phyloP scores from a whole-genome alignment of 495 filamentous ascomycete species.

The Bacidia rubella region DNA sequence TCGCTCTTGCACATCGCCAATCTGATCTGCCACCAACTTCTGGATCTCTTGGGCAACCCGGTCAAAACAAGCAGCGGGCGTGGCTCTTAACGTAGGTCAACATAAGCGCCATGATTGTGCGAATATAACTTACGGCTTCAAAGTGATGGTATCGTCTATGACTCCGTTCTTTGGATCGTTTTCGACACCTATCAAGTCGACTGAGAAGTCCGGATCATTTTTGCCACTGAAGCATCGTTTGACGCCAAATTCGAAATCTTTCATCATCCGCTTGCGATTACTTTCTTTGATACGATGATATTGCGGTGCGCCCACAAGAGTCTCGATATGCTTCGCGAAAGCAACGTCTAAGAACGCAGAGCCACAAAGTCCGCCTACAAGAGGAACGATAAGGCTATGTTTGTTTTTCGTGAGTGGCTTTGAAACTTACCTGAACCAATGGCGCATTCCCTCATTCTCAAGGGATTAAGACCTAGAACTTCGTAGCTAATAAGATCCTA shows the following conservation, averaged over 20 bases:
- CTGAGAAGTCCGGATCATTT: conserved; percentile 11
- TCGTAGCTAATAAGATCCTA: conserved; percentile 28
- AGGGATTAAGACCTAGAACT: conserved; percentile 6
- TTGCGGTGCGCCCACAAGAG: conserved; percentile 17
- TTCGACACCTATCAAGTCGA: conserved; percentile 14
- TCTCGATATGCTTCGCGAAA: conserved; percentile 33
- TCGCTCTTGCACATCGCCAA: conserved; percentile 26
- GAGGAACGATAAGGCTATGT: not conserved
- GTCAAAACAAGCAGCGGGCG: conserved; percentile 41
- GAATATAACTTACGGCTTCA: conserved; percentile 3
- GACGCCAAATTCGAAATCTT: conserved; percentile 14
- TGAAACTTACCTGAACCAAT: conserved; percentile 10
- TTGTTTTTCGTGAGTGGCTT: no score
- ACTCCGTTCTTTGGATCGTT: conserved; percentile 10
- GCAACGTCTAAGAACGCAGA: conserved; percentile 39
- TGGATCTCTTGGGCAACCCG: conserved; percentile 45
- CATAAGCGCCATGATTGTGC: not conserved
- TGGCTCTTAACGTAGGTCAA: conserved; percentile 15
- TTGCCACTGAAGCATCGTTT: conserved; percentile 10
- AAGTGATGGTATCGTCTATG: conserved; percentile 11
- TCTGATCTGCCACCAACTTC: conserved; percentile 45
- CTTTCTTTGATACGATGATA: conserved; percentile 11
- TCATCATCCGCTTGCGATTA: conserved; percentile 15
- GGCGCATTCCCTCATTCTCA: conserved; percentile 11
- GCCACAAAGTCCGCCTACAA: conserved; percentile 38